Percentiles rank a stretch among this genome's conserved stretches.
These are phyloP conservation scores for Aspergillus bombycis DNA, from an alignment of 2,329 filamentous ascomycete genomes.

Conservation along the genomic window DNA sequence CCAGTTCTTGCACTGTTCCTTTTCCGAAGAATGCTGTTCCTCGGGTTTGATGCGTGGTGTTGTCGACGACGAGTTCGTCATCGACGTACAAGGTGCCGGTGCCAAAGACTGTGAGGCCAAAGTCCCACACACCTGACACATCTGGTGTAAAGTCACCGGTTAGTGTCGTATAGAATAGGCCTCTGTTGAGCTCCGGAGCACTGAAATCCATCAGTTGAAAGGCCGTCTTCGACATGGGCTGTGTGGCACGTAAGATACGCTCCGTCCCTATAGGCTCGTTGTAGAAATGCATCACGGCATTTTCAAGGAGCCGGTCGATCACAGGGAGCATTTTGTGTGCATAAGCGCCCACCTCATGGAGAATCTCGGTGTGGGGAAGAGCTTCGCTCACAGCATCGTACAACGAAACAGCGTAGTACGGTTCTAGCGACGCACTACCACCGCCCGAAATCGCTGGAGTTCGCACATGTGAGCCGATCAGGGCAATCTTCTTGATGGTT, in stretches of 20 bases:
- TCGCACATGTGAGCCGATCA: slow-evolving; percentile 40
- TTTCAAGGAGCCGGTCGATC: slow-evolving; percentile 29
- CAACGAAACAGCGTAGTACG: slow-evolving; percentile 37
- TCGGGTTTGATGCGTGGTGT: slow-evolving; percentile 60
- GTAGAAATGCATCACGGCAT: slow-evolving; percentile 30
- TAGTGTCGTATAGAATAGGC: slow-evolving; percentile 57
- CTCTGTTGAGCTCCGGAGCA: slow-evolving; percentile 26
- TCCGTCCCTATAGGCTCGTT: slow-evolving; percentile 25
- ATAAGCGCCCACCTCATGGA: slow-evolving; percentile 28
- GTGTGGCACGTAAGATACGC: slow-evolving; percentile 21
- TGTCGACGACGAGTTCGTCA: slow-evolving; percentile 62
- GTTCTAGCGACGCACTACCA: slow-evolving; percentile 38
- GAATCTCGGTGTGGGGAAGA: slow-evolving; percentile 14
- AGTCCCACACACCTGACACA: slow-evolving; percentile 60
- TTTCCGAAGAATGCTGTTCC: slow-evolving; percentile 66
- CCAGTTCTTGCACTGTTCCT: slow-evolving; percentile 64
- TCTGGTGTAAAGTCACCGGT: slow-evolving; percentile 60
- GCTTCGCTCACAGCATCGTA: slow-evolving; percentile 34
- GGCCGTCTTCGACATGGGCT: slow-evolving; percentile 34
- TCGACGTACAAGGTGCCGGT: slow-evolving; percentile 65
- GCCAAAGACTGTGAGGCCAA: slow-evolving; percentile 64
- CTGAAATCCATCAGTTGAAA: slow-evolving; percentile 41
- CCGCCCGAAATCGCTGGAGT: slow-evolving; percentile 38
- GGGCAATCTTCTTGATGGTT: slow-evolving; percentile 16
- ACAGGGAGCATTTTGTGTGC: slow-evolving; percentile 38